Evolutionary conservation across 2,329 filamentous ascomycete species (phyloP), one percentile per base, ranked within the genome.

Genomic region (Fusarium sororula): DNA sequence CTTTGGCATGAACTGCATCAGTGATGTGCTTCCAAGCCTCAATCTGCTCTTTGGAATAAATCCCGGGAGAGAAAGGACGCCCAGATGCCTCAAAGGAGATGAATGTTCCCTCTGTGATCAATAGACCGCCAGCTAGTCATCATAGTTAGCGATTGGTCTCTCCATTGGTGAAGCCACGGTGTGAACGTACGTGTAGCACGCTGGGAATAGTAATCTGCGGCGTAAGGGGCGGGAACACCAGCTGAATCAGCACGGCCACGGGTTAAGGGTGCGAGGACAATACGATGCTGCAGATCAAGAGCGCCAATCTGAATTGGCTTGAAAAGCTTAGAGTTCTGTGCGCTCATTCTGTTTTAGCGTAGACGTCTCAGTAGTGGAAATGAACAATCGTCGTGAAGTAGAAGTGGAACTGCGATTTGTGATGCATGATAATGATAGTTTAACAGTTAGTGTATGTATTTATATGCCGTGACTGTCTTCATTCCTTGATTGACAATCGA

Each of bases 1-100:
- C 88, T 75, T 91, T 90, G 30, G 83, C 83, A 80, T 94, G 92
- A 4, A 93, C 90, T 6, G 87, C 88, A 53, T 90, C 86, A 1
- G 88, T 90, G 51, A 93, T 83, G 38, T 85, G 81, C 67, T 87
- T 89, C 91, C 91, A 93, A 0, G 84, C 87, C 2, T 82, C 82
- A 53, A 91, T 85, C 67, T 92, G 90, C n/a, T 83, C 84, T 1
- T 85, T 80, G 45, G 79, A 87, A 79, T 85, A 92, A 75, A 93
- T 88, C n/a, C 74, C 73, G 14, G 74, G 74, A 2, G 73, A 72
- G 5, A 56, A 45, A 7, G 78, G 72, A 4, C 81, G 81, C 18
- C 80, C 81, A 8, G 68, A 65, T 12, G 80, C 80, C 35, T 76
- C 70, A 22, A 78, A 79, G 17, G 80, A 84, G 54, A 76, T 75